Conservation (phyloP, 805 yeast genomes). For the Hanseniaspora opuntiae region DNA sequence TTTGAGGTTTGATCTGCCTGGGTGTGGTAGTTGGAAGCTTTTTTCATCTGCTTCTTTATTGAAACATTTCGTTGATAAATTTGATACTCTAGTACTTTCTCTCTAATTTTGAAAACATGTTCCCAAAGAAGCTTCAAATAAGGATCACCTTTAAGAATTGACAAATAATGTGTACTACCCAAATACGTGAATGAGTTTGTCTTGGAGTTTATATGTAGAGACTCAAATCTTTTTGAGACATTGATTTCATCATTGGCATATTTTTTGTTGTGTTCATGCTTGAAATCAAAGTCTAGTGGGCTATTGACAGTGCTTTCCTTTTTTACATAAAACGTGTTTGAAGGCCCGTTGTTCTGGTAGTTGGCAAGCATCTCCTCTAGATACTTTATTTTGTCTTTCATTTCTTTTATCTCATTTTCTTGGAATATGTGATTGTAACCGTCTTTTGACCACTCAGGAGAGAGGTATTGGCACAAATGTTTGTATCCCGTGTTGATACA, state of each 20-base stretch:
- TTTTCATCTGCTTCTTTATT: background rate
- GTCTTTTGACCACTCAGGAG: conserved; percentile 45
- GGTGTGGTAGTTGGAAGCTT: background rate
- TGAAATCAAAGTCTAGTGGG: background rate
- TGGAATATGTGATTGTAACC: conserved; percentile 37
- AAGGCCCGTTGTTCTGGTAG: conserved; percentile 18
- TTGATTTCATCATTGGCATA: conserved; percentile 27
- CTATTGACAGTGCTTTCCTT: background rate
- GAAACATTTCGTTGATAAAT: conserved; percentile 15
- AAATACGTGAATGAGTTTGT: conserved; percentile 32
- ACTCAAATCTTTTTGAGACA: conserved; percentile 32
- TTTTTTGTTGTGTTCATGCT: background rate
- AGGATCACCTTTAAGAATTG: conserved; percentile 46
- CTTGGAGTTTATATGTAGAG: conserved; percentile 28
- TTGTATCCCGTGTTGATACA: conserved; percentile 46
- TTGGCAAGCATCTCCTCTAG: conserved; percentile 36
- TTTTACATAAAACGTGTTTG: background rate
- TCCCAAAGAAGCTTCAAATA: conserved; percentile 43
- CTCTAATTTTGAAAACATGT: conserved; percentile 32
- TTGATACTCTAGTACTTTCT: conserved; percentile 26
- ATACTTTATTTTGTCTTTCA: conserved; percentile 42
- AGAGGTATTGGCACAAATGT: conserved; percentile 44
- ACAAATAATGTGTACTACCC: conserved; percentile 48
- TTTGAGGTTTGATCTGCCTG: background rate
- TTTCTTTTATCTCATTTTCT: conserved; percentile 34